Evolutionary conservation across 805 yeast genomes (phyloP), one percentile per base, ranked within the genome.

Genomic region (Sugiyamaella marilandica): DNA sequence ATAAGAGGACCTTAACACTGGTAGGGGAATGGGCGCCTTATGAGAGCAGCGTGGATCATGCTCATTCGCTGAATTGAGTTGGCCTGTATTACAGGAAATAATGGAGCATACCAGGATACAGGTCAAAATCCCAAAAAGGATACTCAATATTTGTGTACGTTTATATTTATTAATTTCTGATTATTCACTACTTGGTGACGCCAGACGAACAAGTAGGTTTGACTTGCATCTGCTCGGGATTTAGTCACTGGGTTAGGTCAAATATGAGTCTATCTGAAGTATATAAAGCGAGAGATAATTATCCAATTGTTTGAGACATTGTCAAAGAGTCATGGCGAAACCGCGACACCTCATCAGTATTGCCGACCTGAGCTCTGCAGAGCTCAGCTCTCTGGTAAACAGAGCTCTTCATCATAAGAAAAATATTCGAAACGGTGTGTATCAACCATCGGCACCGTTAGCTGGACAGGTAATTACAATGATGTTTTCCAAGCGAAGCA

Each of bases 401-500:
- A 83, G 88, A 65, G 97, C 97, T 2, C 76, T 77, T 48, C 59
- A 74, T 52, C 87, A 79, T 71, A 92, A 94, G 67, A 59, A 70
- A 4, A 71, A 80, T 35, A 81, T 86, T 67, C 82, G 81, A 62
- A 66, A 77, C 4, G 81, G 83, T n/a, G 69, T 66, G n/a, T 56
- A 49, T 50, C 49, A 52, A 33, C 53, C 74, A 1, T 64, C 73
- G n/a, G 65, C 63, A 47, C 81, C 88, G 51, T 72, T 94, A 47
- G 70, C 80, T 37, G 98, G 97, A 1, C 87, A 84, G 68, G 79
- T 92, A 2, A 83, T 88, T 24, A 89, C 97, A 0, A 70, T 94
- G 63, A 68, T 94, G 44, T 94, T 94, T 70, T 79, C 89, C 53
- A 94, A 94, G 68, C 82, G 99, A 70, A 88, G 97, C 5, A 94